phyloP scores from a whole-genome alignment of 208 protist species.

The Wallacemonas sp. region DNA sequence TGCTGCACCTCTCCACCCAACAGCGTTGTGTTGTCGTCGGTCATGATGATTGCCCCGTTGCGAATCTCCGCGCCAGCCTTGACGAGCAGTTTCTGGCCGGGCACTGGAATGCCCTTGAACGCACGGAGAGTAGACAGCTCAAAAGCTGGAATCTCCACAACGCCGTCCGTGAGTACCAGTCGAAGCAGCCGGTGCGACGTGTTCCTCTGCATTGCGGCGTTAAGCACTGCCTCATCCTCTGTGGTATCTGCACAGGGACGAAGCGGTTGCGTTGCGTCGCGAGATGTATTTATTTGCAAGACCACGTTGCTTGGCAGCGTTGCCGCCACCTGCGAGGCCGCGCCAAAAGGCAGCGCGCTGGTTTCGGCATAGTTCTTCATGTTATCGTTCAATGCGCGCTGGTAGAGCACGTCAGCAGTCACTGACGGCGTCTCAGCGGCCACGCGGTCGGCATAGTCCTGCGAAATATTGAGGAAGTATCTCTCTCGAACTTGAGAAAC shows the following conservation, averaged over 20 bases:
- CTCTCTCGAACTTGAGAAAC: slow-evolving; percentile 1
- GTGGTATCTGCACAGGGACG: slow-evolving; percentile 56
- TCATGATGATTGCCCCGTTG: slow-evolving; percentile 75
- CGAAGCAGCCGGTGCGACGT: slow-evolving; percentile 60
- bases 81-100: slow-evolving; percentile 75
- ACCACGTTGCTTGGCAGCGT: slow-evolving; percentile 48
- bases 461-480: slow-evolving; percentile 50
- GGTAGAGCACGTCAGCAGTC: slow-evolving; percentile 46
- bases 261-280: slow-evolving; percentile 82
- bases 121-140: slow-evolving; percentile 65
- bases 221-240: slow-evolving; percentile 51
- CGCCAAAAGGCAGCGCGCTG: slow-evolving; percentile 53
- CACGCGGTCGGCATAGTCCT: slow-evolving; percentile 55
- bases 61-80: slow-evolving; percentile 58
- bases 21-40: slow-evolving; percentile 44
- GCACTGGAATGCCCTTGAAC: slow-evolving; percentile 65
- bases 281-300: slow-evolving; percentile 66
- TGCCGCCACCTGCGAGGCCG: slow-evolving; percentile 36
- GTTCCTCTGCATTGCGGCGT: slow-evolving; percentile 42
- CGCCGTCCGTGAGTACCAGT: slow-evolving; percentile 69
- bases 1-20: slow-evolving; percentile 74
- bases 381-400: slow-evolving; percentile 51
- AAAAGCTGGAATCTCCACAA: slow-evolving; percentile 59
- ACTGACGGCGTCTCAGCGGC: slow-evolving; percentile 11
- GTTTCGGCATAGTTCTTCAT: slow-evolving; percentile 55